Conservation (phyloP, 1,139 yeast species). For the Taphrina deformans region DNA sequence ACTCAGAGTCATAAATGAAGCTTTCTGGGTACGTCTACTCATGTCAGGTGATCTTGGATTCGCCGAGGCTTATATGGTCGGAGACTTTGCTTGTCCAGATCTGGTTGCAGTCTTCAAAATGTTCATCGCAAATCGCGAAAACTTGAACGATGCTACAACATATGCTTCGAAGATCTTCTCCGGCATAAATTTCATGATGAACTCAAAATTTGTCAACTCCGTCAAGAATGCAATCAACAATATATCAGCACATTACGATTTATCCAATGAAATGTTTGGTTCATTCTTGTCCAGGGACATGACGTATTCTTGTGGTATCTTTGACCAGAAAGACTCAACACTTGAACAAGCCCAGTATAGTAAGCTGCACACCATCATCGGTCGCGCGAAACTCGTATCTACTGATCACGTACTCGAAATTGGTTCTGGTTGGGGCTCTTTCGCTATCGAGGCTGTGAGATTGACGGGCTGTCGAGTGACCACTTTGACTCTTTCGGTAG, state of each 20-base stretch:
- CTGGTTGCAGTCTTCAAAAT: conserved; percentile 31
- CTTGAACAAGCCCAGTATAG: conserved; percentile 28
- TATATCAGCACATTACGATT: conserved; percentile 31
- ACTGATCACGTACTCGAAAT: conserved; percentile 32
- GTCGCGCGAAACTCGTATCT: conserved; percentile 13
- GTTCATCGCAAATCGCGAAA: conserved; percentile 29
- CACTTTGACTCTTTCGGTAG: conserved; percentile 24
- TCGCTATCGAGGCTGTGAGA: conserved; percentile 32
- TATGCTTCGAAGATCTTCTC: conserved; percentile 33
- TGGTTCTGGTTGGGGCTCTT: conserved; percentile 33
- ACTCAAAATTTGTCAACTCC: conserved; percentile 28
- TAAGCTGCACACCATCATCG: conserved; percentile 26
- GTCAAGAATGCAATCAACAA: conserved; percentile 34
- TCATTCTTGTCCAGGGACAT: conserved; percentile 31
- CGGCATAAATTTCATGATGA: conserved; percentile 32
- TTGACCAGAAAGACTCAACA: conserved; percentile 17
- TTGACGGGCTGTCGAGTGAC: conserved; percentile 28
- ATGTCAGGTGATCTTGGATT: conserved; percentile 33
- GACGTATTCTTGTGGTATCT: conserved; percentile 33
- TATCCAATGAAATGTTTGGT: conserved; percentile 30
- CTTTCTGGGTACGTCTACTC: conserved; percentile 30
- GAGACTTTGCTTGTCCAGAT: conserved; percentile 30
- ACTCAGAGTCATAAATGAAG: conserved; percentile 23
- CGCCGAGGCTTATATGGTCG: conserved; percentile 33
- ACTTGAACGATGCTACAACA: conserved; percentile 30